Evolutionary conservation across 352 stramenopile genomes (phyloP).

Genomic region (Phytopythium boreale): DNA sequence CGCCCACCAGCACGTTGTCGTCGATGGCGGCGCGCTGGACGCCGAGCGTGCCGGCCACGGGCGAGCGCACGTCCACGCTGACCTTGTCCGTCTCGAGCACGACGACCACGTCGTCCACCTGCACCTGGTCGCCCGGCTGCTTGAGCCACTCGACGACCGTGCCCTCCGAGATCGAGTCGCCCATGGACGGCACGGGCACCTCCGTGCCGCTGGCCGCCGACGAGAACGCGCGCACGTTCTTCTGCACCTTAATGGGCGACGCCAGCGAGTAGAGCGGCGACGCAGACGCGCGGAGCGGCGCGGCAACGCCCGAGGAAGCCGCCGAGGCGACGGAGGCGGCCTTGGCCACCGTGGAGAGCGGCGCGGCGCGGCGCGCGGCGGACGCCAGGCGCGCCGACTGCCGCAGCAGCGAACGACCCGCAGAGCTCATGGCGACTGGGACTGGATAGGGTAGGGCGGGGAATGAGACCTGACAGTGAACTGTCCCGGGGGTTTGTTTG

Average conservation of each 20-base stretch:
- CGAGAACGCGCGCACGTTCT: slow-evolving; percentile 37
- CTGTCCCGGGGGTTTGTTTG: neutral
- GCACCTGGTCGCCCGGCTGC: slow-evolving; percentile 89
- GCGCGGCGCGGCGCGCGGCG: neutral
- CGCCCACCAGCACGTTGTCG: slow-evolving; percentile 94
- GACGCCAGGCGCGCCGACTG: neutral
- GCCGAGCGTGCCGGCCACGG: slow-evolving; percentile 84
- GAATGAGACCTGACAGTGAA: too few relatives aligned
- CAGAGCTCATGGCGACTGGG: slow-evolving; percentile 2
- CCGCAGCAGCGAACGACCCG: slow-evolving; percentile 3
- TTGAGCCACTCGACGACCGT: slow-evolving; percentile 97
- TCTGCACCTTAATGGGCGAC: neutral
- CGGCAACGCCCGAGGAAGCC: neutral
- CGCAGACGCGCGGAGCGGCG: neutral
- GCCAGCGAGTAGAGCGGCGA: slow-evolving; percentile 2
- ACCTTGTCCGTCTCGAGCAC: slow-evolving; percentile 99
- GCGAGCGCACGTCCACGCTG: slow-evolving; percentile 87
- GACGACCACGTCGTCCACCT: slow-evolving; percentile 96
- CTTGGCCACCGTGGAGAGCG: neutral
- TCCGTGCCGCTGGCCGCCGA: slow-evolving; percentile 22
- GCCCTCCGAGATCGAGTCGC: slow-evolving; percentile 97
- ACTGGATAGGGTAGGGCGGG: too few relatives aligned
- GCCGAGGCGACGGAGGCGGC: neutral
- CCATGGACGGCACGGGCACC: slow-evolving; percentile 87
- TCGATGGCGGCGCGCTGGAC: slow-evolving; percentile 91